A percentile compares a stretch with the other conserved stretches of the same genome.
phyloP scores from a whole-genome alignment of 75 land plant genomes.

The Picea sitchensis region DNA sequence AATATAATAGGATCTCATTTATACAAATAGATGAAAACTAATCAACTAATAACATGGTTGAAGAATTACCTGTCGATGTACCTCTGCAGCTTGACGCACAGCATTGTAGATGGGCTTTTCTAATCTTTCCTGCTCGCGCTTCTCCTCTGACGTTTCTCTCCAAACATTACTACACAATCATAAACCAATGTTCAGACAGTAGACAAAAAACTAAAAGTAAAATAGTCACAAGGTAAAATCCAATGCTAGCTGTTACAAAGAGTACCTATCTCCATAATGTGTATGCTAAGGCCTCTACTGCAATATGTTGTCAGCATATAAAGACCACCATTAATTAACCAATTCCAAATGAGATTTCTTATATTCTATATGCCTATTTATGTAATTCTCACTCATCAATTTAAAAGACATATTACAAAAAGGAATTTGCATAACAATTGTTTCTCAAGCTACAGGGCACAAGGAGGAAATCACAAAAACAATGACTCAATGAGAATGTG shows the following conservation, averaged over 20 bases:
- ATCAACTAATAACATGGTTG: neutral
- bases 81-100: slow-evolving; percentile 96
- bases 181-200: neutral
- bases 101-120: slow-evolving; percentile 92
- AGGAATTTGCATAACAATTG: neutral
- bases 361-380: neutral
- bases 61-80: slow-evolving; percentile 84
- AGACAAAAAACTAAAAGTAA: neutral
- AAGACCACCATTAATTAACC: neutral
- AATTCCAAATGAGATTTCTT: neutral
- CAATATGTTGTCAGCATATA: neutral
- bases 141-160: slow-evolving; percentile 95
- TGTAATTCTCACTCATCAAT: neutral
- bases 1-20: neutral
- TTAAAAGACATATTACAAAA: neutral
- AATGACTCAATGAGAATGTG: neutral
- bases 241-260: neutral
- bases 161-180: slow-evolving; percentile 68
- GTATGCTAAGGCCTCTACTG: neutral
- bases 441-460: neutral
- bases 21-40: neutral
- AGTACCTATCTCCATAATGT: neutral
- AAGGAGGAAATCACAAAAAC: neutral
- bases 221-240: neutral
- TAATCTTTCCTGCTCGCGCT: slow-evolving; percentile 88